These are phyloP conservation scores for Colletotrichum salicis DNA, from an alignment of 2,329 filamentous ascomycete genomes.

Conservation along the genomic window DNA sequence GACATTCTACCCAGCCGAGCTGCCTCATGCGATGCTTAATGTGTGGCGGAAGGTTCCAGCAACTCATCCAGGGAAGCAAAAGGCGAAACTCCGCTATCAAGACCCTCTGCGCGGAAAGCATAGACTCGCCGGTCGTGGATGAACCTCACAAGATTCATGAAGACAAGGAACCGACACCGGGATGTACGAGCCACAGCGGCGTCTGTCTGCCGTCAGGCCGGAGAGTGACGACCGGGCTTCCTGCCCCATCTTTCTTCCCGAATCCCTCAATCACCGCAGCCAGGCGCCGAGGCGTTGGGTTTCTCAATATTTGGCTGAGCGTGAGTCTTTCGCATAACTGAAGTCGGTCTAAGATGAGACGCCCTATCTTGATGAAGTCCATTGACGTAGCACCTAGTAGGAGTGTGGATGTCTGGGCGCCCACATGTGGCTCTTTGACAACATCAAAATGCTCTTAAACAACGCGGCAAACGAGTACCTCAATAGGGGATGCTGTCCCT, in stretches of 20 bases:
- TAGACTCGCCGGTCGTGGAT: not conserved
- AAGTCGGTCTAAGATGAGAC: not conserved
- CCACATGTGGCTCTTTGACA: not conserved
- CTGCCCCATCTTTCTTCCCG: not conserved
- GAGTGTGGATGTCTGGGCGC: not conserved
- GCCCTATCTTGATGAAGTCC: not conserved
- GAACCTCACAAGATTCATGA: not conserved
- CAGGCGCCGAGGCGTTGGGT: not conserved
- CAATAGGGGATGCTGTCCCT: not conserved
- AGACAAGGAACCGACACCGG: not conserved
- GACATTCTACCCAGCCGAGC: not conserved
- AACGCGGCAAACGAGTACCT: not conserved
- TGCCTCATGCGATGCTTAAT: not conserved
- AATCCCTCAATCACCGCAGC: not conserved
- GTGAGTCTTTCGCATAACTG: not conserved
- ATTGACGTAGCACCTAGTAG: not conserved
- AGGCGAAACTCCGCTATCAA: not conserved
- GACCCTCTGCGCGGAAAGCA: not conserved
- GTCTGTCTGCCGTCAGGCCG: not conserved
- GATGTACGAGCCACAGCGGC: not conserved
- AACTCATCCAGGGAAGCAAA: not conserved
- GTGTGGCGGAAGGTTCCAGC: not conserved
- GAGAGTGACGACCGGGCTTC: not conserved
- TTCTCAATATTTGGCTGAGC: not conserved
- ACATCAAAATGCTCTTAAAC: not conserved